Percentiles rank a stretch among this genome's conserved stretches.
phyloP scores from a whole-genome alignment of 805 yeast genomes.

The Teunomyces gatunensis region DNA sequence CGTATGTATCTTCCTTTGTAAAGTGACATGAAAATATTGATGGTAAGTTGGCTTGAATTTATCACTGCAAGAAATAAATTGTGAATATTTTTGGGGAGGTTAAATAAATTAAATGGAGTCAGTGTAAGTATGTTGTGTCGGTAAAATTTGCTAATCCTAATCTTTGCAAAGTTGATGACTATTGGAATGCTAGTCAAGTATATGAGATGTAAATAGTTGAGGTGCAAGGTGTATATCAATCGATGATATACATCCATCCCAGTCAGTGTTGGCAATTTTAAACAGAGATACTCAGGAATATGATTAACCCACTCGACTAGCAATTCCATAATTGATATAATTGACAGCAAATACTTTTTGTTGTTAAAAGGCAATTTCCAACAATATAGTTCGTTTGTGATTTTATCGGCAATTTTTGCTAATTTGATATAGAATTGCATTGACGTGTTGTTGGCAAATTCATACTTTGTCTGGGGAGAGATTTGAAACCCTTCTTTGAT shows the following conservation, averaged over 20 bases:
- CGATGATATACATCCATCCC: slow-evolving; percentile 11
- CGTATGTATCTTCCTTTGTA: slow-evolving; percentile 17
- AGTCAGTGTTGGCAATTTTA: slow-evolving; percentile 12
- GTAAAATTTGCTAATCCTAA: slow-evolving; percentile 13
- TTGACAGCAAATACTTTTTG: slow-evolving; percentile 14
- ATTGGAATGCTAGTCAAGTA: slow-evolving; percentile 26
- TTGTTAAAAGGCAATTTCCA: slow-evolving; percentile 13
- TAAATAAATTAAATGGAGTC: slow-evolving; percentile 5
- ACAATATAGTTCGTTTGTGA: slow-evolving; percentile 20
- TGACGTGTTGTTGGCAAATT: slow-evolving; percentile 11
- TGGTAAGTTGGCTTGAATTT: slow-evolving; percentile 21
- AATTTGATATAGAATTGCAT: slow-evolving; percentile 20
- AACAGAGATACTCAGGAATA: slow-evolving; percentile 17
- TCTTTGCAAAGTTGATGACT: slow-evolving; percentile 19
- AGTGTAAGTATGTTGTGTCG: not conserved
- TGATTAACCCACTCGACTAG: slow-evolving; percentile 21
- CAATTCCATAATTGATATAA: slow-evolving; percentile 12
- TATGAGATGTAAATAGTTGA: slow-evolving; percentile 28
- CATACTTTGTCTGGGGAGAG: slow-evolving; percentile 9
- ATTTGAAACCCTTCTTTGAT: not conserved
- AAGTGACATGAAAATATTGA: slow-evolving; percentile 21
- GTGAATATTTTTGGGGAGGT: slow-evolving; percentile 20
- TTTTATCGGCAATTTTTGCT: slow-evolving; percentile 24
- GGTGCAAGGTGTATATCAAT: slow-evolving; percentile 23
- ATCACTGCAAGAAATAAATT: slow-evolving; percentile 15